Conservation (phyloP, 345 rosid species). For the Sisymbrium irio region DNA sequence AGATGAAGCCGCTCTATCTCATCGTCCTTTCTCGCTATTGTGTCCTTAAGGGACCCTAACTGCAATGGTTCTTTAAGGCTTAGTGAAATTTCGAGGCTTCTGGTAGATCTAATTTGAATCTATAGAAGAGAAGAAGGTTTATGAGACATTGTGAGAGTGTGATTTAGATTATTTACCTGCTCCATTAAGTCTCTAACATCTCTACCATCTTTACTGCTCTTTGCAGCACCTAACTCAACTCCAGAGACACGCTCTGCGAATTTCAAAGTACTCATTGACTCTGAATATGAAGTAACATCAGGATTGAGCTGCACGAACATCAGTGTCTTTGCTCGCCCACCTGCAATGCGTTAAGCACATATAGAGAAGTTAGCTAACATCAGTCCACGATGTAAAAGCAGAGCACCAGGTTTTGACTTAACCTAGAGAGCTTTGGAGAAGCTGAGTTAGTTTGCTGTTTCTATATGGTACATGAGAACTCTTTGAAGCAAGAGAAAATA, state of each 20-base stretch:
- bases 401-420: constrained; percentile 17
- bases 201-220: constrained; percentile 69
- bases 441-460: constrained; percentile 97
- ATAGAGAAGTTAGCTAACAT: background rate
- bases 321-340: constrained; percentile 81
- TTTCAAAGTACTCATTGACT: constrained; percentile 84
- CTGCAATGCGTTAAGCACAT: constrained; percentile 38
- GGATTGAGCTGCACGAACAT: constrained; percentile 97
- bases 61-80: constrained; percentile 22
- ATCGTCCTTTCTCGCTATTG: constrained; percentile 67
- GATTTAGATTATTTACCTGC: constrained; percentile 43
- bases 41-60: constrained; percentile 86
- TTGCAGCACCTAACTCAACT: constrained; percentile 84
- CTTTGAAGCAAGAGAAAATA: constrained; percentile 86
- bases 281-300: constrained; percentile 64
- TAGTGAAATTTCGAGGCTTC: background rate
- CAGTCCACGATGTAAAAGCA: background rate
- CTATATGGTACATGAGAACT: constrained; percentile 86
- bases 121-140: constrained; percentile 1
- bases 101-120: background rate
- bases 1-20: constrained; percentile 80
- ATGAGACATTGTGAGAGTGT: background rate
- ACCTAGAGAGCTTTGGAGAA: constrained; percentile 86
- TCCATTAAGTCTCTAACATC: constrained; percentile 80
- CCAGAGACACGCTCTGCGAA: constrained; percentile 89